These are phyloP conservation scores for Geotrichum restrictum DNA, from an alignment of 1,139 yeast species.

Conservation along the genomic window DNA sequence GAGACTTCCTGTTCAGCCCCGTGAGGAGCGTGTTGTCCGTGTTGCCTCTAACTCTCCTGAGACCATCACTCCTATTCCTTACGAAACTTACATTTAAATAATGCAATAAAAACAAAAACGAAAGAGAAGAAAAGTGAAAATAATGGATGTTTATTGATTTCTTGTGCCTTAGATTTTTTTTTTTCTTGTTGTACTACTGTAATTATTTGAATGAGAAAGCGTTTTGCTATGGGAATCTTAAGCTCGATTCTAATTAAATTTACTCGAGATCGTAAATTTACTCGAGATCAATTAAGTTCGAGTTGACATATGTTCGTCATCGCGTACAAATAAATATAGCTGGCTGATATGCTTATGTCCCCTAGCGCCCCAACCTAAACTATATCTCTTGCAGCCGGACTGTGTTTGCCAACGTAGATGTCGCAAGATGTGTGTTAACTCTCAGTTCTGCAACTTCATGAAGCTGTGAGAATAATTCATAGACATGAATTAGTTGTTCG, in stretches of 20 bases:
- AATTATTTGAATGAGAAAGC: too few relatives aligned
- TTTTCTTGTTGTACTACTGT: too few relatives aligned
- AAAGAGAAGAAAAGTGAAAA: not conserved
- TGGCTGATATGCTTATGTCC: too few relatives aligned
- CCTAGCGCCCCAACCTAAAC: not conserved
- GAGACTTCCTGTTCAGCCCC: constrained; percentile 98
- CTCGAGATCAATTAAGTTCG: too few relatives aligned
- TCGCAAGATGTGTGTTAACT: not conserved
- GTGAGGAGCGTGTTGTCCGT: constrained; percentile 81
- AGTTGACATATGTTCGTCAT: too few relatives aligned
- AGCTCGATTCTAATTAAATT: too few relatives aligned
- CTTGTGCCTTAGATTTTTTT: too few relatives aligned
- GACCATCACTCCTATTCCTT: constrained; percentile 98
- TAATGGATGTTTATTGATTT: too few relatives aligned
- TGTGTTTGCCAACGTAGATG: not conserved
- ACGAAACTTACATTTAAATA: constrained; percentile 94
- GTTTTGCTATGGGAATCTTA: too few relatives aligned
- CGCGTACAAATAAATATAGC: too few relatives aligned
- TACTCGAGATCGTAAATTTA: too few relatives aligned
- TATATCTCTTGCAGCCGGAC: not conserved
- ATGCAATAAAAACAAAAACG: constrained; percentile 2
- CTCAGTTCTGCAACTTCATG: not conserved
- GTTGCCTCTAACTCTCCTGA: constrained; percentile 80
- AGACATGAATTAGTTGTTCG: not conserved
- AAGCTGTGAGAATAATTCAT: not conserved